phyloP scores from a whole-genome alignment of 176 grass and related monocot genomes.

The Aegilops longissima region DNA sequence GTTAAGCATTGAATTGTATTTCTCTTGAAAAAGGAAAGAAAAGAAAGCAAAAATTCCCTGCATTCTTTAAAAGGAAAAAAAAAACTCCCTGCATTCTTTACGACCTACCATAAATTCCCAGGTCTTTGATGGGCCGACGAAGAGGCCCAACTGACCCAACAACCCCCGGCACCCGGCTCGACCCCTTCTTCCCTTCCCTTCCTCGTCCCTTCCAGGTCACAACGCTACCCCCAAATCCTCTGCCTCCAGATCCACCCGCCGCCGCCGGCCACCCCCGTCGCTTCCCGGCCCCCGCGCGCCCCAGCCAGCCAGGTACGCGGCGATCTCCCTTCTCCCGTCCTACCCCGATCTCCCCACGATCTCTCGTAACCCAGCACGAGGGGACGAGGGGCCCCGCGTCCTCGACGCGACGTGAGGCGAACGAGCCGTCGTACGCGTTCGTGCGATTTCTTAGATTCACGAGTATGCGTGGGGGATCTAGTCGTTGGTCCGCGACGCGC shows the following conservation, averaged over 20 bases:
- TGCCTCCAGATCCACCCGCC: constrained; percentile 37
- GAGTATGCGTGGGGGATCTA: neutral
- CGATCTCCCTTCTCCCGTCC: neutral
- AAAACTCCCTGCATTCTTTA: no score
- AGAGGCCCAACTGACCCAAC: neutral
- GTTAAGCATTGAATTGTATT: no score
- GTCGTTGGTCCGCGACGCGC: neutral
- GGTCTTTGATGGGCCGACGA: neutral
- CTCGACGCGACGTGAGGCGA: neutral
- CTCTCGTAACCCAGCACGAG: neutral
- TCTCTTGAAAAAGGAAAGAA: no score
- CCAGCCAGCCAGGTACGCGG: constrained; percentile 16
- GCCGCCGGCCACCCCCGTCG: constrained; percentile 26
- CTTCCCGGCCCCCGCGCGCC: neutral
- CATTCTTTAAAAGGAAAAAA: no score
- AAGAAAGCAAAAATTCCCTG: no score
- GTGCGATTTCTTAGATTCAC: neutral
- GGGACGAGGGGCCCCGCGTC: neutral
- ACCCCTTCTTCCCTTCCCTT: neutral
- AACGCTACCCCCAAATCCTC: neutral
- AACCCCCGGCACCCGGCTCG: neutral
- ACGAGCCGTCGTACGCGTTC: neutral
- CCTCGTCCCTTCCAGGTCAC: constrained; percentile 21
- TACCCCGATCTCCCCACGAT: neutral
- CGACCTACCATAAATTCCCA: neutral